phyloP scores from a whole-genome alignment of 805 yeast species.

The Candida chauliodis region DNA sequence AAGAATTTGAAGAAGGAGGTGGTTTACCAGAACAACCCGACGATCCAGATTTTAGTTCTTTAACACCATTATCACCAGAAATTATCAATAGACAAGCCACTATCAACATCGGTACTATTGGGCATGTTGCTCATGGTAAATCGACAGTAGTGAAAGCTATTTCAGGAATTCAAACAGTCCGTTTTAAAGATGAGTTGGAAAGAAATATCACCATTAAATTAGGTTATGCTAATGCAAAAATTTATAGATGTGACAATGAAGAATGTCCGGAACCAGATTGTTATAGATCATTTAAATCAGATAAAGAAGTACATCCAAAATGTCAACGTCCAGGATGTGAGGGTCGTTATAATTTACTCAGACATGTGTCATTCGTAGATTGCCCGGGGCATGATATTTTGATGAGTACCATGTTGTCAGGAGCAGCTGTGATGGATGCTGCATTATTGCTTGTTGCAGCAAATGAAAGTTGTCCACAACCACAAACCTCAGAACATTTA shows the following conservation, averaged over 20 bases:
- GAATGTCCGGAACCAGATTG: constrained; percentile 91
- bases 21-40: constrained; percentile 97
- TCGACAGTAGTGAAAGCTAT: constrained; percentile 93
- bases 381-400: constrained; percentile 99
- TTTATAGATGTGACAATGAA: constrained; percentile 85
- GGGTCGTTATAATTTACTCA: constrained; percentile 85
- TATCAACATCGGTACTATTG: constrained; percentile 95
- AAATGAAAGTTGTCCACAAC: constrained; percentile 99
- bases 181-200: constrained; percentile 98
- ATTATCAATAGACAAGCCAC: constrained; percentile 99
- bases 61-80: constrained; percentile 90
- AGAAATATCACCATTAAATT: constrained; percentile 97
- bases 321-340: constrained; percentile 83
- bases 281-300: constrained; percentile 91
- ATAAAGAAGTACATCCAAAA: constrained; percentile 90
- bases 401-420: constrained; percentile 99
- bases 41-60: constrained; percentile 72
- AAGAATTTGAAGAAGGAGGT: constrained; percentile 96
- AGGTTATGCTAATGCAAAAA: constrained; percentile 98
- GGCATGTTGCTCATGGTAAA: constrained; percentile 95
- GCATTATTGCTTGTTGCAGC: constrained; percentile 95
- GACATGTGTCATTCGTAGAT: constrained; percentile 98
- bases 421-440: constrained; percentile 99
- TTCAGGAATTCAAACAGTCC: constrained; percentile 97
- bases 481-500: constrained; percentile 98